These are phyloP conservation scores for Millerago galiae DNA, from an alignment of 805 yeast genomes.

Conservation along the genomic window DNA sequence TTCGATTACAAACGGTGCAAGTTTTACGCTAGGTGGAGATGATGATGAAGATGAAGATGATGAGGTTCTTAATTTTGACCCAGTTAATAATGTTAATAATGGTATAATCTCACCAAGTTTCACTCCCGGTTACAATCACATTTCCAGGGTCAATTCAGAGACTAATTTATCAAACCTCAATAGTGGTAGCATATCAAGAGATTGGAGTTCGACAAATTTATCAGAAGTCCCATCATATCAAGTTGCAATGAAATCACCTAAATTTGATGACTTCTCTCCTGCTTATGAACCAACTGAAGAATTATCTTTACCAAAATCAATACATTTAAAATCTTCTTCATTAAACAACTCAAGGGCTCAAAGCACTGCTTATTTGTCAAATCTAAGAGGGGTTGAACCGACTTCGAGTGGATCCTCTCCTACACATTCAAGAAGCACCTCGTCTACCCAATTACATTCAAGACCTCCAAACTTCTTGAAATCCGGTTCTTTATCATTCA, in stretches of 20 bases:
- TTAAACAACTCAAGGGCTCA: conserved; percentile 22
- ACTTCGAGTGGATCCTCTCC: conserved; percentile 15
- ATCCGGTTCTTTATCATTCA: neutral
- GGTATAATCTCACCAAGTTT: conserved; percentile 34
- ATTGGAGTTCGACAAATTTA: conserved; percentile 39
- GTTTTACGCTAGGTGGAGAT: conserved; percentile 7
- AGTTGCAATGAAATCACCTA: conserved; percentile 61
- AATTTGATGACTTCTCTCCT: conserved; percentile 59
- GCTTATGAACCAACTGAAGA: conserved; percentile 37
- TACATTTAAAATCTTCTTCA: conserved; percentile 23
- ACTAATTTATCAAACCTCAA: conserved; percentile 17
- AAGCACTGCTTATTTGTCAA: conserved; percentile 19
- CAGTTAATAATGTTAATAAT: neutral
- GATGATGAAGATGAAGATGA: conserved; percentile 22
- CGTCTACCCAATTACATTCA: conserved; percentile 4
- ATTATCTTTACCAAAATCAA: conserved; percentile 20
- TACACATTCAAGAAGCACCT: conserved; percentile 16
- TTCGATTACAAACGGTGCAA: conserved; percentile 10
- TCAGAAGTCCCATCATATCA: conserved; percentile 80
- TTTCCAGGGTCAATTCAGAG: conserved; percentile 55
- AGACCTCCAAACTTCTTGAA: conserved; percentile 10
- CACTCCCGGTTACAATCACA: conserved; percentile 50
- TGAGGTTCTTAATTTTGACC: conserved; percentile 13
- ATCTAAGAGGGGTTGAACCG: conserved; percentile 15
- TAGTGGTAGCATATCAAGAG: conserved; percentile 14